Conservation (phyloP, 345 rosid species). For the Turnera subulata region DNA sequence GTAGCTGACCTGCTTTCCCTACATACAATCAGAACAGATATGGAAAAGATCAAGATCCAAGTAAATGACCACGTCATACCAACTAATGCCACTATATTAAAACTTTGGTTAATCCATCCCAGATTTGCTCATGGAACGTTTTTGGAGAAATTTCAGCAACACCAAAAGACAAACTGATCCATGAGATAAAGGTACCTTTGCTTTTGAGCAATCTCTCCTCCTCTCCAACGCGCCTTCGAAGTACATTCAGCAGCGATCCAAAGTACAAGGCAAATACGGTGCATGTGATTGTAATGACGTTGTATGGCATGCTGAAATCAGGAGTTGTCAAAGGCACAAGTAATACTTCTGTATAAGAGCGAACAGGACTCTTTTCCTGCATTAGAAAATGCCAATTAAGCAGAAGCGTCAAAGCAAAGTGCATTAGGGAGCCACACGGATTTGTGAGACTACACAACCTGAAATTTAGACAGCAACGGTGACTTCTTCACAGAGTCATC, state of each 20-base stretch:
- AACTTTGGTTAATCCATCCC: too few species aligned
- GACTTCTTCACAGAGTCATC: conserved; percentile 31
- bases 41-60: neutral
- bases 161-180: neutral
- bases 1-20: conserved; percentile 34
- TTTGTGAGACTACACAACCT: conserved; percentile 38
- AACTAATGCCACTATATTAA: neutral
- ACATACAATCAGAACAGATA: conserved; percentile 29
- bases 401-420: neutral
- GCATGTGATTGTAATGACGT: conserved; percentile 93
- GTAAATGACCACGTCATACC: neutral
- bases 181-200: conserved; percentile 48
- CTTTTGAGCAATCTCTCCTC: conserved; percentile 72
- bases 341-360: conserved; percentile 83
- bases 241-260: conserved; percentile 85
- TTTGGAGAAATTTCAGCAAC: neutral
- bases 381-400: conserved; percentile 15
- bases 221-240: conserved; percentile 63
- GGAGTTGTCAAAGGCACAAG: conserved; percentile 93
- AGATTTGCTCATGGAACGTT: neutral
- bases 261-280: conserved; percentile 82
- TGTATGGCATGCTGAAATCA: conserved; percentile 99
- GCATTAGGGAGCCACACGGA: neutral
- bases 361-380: conserved; percentile 63
- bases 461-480: conserved; percentile 53